Evolutionary conservation across 805 yeast species (phyloP).

Genomic region (Yamadazyma olivae): DNA sequence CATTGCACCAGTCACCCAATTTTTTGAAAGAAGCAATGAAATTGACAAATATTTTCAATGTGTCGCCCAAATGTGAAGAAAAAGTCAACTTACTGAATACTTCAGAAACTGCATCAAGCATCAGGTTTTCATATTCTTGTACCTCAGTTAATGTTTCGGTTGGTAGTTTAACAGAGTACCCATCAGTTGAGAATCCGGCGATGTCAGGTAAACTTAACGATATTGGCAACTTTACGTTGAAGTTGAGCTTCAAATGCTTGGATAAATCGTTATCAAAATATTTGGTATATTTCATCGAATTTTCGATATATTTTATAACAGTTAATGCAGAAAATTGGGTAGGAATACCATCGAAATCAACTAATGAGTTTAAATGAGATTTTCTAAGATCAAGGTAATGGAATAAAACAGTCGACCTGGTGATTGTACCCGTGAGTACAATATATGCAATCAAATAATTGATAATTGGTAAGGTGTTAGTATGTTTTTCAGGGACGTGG

Average conservation of each 20-base stretch:
- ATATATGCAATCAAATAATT: constrained; percentile 31
- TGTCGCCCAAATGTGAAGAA: not conserved
- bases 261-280: constrained; percentile 21
- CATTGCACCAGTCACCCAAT: constrained; percentile 16
- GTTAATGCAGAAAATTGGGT: constrained; percentile 15
- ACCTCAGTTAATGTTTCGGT: constrained; percentile 7
- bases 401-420: constrained; percentile 18
- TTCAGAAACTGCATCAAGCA: constrained; percentile 1
- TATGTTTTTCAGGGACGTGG: constrained; percentile 5
- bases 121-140: constrained; percentile 6
- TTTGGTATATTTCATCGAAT: constrained; percentile 26
- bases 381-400: constrained; percentile 23
- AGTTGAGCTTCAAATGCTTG: constrained; percentile 14
- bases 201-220: not conserved
- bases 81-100: constrained; percentile 1
- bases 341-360: not conserved
- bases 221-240: constrained; percentile 4
- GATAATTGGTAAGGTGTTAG: constrained; percentile 22
- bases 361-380: constrained; percentile 7
- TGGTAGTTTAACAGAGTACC: constrained; percentile 5
- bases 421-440: constrained; percentile 18
- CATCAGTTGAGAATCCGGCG: constrained; percentile 6
- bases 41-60: constrained; percentile 18
- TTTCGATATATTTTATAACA: constrained; percentile 31
- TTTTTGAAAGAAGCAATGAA: constrained; percentile 22